phyloP scores from a whole-genome alignment of 2,329 filamentous ascomycete species.

The Phyllosticta citribraziliensis region DNA sequence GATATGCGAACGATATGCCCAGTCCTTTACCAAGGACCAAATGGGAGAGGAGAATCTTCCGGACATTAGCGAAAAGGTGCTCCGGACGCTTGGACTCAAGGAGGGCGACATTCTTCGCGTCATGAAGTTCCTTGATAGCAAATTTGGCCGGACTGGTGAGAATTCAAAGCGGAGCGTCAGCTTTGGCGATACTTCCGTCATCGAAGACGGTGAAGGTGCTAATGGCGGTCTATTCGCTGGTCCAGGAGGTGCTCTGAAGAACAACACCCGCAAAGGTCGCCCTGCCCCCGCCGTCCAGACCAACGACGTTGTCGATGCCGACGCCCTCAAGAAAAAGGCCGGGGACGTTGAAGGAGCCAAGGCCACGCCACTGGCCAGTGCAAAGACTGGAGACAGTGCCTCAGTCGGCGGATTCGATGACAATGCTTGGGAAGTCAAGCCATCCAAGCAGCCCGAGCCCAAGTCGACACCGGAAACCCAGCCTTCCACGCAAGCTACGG shows the following conservation, averaged over 20 bases:
- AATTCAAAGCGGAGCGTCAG: slow-evolving; percentile 47
- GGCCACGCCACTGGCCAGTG: slow-evolving; percentile 13
- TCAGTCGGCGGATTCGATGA: slow-evolving; percentile 70
- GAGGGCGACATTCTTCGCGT: slow-evolving; percentile 96
- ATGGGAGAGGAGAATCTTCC: slow-evolving; percentile 92
- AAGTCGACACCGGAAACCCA: slow-evolving; percentile 19
- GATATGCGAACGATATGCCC: slow-evolving; percentile 87
- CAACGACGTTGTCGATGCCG: slow-evolving; percentile 77
- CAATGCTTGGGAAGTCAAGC: slow-evolving; percentile 94
- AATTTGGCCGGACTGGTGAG: slow-evolving; percentile 54
- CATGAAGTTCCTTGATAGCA: slow-evolving; percentile 77
- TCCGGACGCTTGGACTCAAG: slow-evolving; percentile 83
- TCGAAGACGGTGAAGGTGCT: slow-evolving; percentile 45
- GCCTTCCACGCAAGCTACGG: slow-evolving; percentile 25
- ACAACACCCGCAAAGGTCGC: slow-evolving; percentile 88
- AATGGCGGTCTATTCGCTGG: slow-evolving; percentile 76
- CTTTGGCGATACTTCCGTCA: slow-evolving; percentile 43
- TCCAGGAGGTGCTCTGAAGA: slow-evolving; percentile 78
- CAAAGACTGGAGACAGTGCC: slow-evolving; percentile 8
- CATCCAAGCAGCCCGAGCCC: slow-evolving; percentile 48
- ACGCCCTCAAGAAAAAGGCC: slow-evolving; percentile 61
- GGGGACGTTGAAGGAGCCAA: slow-evolving; percentile 26
- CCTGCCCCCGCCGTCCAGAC: slow-evolving; percentile 80
- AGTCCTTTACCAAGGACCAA: slow-evolving; percentile 79
- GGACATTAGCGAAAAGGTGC: slow-evolving; percentile 72